Evolutionary conservation across 805 yeast genomes (phyloP).

Genomic region (Maudiozyma turicensis): DNA sequence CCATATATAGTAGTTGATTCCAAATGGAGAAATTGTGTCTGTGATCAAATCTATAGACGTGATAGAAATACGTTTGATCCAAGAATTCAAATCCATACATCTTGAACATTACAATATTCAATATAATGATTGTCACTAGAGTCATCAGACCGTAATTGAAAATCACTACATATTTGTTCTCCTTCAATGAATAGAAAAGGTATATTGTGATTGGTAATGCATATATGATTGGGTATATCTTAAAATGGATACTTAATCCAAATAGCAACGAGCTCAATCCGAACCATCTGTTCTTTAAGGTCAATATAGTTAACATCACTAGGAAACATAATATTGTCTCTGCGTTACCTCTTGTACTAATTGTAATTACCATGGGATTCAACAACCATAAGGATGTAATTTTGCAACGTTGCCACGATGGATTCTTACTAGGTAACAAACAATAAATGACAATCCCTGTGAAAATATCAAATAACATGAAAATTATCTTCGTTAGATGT

Average conservation of each 20-base stretch:
- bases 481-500: constrained; percentile 71
- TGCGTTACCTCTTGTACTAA: constrained; percentile 86
- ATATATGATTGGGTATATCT: constrained; percentile 85
- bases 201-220: constrained; percentile 53
- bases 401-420: neutral
- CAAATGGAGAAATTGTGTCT: constrained; percentile 91
- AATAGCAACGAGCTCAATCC: constrained; percentile 39
- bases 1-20: constrained; percentile 60
- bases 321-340: constrained; percentile 82
- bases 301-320: constrained; percentile 49
- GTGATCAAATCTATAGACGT: constrained; percentile 76
- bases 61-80: constrained; percentile 73
- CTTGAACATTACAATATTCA: constrained; percentile 53
- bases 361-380: constrained; percentile 92
- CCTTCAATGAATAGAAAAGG: constrained; percentile 4
- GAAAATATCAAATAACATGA: constrained; percentile 65
- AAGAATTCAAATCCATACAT: constrained; percentile 69
- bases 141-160: constrained; percentile 33
- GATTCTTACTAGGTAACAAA: constrained; percentile 24
- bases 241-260: constrained; percentile 83
- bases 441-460: constrained; percentile 60
- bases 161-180: constrained; percentile 23
- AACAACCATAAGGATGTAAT: constrained; percentile 58
- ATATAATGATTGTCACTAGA: constrained; percentile 33
- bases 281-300: constrained; percentile 27